phyloP scores from a whole-genome alignment of 2,329 filamentous ascomycete species.

The Keithomyces neogunnii region DNA sequence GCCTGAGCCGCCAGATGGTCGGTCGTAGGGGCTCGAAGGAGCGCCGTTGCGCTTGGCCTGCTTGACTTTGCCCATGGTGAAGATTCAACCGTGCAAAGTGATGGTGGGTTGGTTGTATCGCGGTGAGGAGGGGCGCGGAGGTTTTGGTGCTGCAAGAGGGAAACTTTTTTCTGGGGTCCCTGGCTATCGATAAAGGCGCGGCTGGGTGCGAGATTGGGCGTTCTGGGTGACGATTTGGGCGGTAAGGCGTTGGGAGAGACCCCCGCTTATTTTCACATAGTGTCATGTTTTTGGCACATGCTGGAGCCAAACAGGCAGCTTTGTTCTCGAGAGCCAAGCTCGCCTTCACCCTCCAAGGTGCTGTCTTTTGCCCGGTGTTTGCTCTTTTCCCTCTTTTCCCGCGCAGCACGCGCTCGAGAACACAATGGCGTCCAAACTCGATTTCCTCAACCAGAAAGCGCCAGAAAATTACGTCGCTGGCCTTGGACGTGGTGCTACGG shows the following conservation, averaged over 20 bases:
- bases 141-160: neutral
- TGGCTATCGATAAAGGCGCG: conserved; percentile 16
- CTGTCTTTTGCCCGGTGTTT: neutral
- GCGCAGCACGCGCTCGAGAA: conserved; percentile 4
- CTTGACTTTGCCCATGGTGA: conserved; percentile 44
- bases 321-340: neutral
- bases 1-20: conserved; percentile 18
- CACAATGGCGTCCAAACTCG: conserved; percentile 48
- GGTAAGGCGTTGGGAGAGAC: neutral
- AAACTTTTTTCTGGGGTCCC: conserved; percentile 4
- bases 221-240: neutral
- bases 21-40: conserved; percentile 34
- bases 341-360: neutral
- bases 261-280: neutral
- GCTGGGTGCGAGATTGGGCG: neutral
- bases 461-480: conserved; percentile 90
- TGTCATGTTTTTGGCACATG: neutral
- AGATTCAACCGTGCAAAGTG: conserved; percentile 4
- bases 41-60: conserved; percentile 43
- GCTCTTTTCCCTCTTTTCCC: neutral
- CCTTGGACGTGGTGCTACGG: conserved; percentile 93
- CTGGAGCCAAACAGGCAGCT: neutral
- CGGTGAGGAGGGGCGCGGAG: neutral
- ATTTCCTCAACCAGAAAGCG: conserved; percentile 81
- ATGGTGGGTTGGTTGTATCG: conserved; percentile 5